A percentile compares a stretch with the other conserved stretches of the same genome.
phyloP scores from a whole-genome alignment of 345 rosid species.

The Arabidopsis suecica region DNA sequence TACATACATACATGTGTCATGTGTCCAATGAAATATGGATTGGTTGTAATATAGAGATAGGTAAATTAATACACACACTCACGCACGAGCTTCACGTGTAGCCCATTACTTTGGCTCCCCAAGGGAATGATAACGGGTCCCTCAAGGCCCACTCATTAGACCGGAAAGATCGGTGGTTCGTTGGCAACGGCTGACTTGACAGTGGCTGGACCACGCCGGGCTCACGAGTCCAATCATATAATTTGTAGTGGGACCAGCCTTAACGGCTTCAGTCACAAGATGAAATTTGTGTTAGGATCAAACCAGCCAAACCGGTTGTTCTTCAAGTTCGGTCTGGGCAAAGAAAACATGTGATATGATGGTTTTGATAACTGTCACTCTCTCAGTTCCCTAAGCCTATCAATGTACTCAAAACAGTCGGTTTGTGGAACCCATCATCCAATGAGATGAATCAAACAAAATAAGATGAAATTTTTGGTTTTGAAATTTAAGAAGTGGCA shows the following conservation, averaged over 20 bases:
- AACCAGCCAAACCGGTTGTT: slow-evolving; percentile 32
- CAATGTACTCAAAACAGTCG: slow-evolving; percentile 31
- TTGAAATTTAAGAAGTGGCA: not conserved
- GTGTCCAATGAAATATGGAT: slow-evolving; percentile 6
- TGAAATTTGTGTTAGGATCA: not conserved
- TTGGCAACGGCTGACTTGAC: slow-evolving; percentile 44
- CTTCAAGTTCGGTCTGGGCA: not conserved
- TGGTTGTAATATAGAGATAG: slow-evolving; percentile 16
- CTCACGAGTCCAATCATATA: slow-evolving; percentile 41
- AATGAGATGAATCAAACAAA: not conserved
- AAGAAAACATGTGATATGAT: slow-evolving; percentile 37
- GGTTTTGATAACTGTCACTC: slow-evolving; percentile 27
- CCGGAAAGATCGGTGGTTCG: slow-evolving; percentile 41
- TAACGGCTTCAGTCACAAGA: slow-evolving; percentile 42
- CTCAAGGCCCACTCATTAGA: slow-evolving; percentile 20
- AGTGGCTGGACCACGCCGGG: slow-evolving; percentile 51
- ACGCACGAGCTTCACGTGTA: slow-evolving; percentile 45
- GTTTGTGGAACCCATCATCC: slow-evolving; percentile 33
- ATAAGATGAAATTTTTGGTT: not conserved
- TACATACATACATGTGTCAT: slow-evolving; percentile 8
- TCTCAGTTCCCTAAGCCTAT: slow-evolving; percentile 29
- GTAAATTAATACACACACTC: slow-evolving; percentile 11
- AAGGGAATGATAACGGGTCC: slow-evolving; percentile 34
- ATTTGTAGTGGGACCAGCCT: slow-evolving; percentile 37
- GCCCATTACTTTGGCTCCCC: slow-evolving; percentile 19